Evolutionary conservation across 2,329 filamentous ascomycete genomes (phyloP).

Genomic region (Diaporthe ampelina): DNA sequence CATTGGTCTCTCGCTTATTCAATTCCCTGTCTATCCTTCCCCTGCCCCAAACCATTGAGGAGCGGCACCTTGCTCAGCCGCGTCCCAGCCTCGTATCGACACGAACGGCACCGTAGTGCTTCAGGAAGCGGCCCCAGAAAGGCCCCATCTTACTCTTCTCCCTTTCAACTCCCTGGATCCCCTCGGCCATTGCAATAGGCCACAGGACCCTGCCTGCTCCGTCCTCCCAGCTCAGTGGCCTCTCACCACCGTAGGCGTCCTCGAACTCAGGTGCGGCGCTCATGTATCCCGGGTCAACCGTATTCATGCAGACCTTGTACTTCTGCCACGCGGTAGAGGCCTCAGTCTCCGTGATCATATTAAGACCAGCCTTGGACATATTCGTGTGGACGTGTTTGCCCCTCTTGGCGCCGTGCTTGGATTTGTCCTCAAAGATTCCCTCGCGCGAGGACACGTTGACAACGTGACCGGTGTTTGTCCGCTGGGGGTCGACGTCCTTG

Average conservation of each 20-base stretch:
- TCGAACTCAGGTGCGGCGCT: constrained; percentile 52
- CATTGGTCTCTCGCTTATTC: too few species aligned
- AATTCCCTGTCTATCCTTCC: background rate
- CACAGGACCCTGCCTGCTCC: constrained; percentile 54
- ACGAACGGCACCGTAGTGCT: constrained; percentile 17
- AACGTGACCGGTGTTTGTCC: background rate
- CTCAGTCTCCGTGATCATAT: constrained; percentile 58
- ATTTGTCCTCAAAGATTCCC: constrained; percentile 50
- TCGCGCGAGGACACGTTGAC: constrained; percentile 51
- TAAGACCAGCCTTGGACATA: constrained; percentile 56
- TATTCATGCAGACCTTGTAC: constrained; percentile 53
- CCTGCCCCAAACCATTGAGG: background rate
- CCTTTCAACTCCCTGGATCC: background rate
- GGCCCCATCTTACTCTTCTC: background rate
- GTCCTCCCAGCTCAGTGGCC: constrained; percentile 55
- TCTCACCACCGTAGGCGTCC: constrained; percentile 43
- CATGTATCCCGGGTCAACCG: constrained; percentile 56
- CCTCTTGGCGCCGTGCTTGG: constrained; percentile 45
- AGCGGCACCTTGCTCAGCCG: background rate
- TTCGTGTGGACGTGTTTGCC: constrained; percentile 56
- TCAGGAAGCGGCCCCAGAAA: constrained; percentile 19
- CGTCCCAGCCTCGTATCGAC: constrained; percentile 6
- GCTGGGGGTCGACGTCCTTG: background rate
- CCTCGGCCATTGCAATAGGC: constrained; percentile 46
- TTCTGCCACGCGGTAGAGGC: constrained; percentile 49